A percentile compares a stretch with the other conserved stretches of the same genome.
phyloP scores from a whole-genome alignment of 2,329 filamentous ascomycete genomes.

The Madurella fahalii region DNA sequence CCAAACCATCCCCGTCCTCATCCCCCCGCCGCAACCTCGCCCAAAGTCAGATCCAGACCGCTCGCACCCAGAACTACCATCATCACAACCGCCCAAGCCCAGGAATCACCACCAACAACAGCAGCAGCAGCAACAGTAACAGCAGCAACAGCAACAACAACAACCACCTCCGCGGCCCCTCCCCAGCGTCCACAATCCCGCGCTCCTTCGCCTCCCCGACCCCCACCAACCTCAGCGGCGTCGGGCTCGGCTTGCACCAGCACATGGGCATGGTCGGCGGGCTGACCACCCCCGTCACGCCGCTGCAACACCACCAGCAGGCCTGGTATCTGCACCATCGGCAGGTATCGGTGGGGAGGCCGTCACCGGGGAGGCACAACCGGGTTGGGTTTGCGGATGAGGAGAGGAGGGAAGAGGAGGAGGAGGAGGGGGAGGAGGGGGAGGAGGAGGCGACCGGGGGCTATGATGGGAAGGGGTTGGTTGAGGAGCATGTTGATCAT shows the following conservation, averaged over 20 bases:
- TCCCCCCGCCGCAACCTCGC: background rate
- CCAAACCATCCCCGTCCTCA: background rate
- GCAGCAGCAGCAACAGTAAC: background rate
- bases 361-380: too few species aligned
- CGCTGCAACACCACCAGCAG: background rate
- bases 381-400: too few species aligned
- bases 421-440: too few species aligned
- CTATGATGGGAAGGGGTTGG: too few species aligned
- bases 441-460: too few species aligned
- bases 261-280: background rate
- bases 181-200: background rate
- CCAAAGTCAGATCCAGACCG: background rate
- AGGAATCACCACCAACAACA: background rate
- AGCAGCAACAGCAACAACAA: background rate
- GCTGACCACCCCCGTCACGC: background rate
- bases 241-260: background rate
- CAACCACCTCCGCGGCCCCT: background rate
- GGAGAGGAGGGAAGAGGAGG: too few species aligned
- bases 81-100: background rate
- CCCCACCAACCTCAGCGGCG: background rate
- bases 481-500: too few species aligned
- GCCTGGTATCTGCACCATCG: background rate
- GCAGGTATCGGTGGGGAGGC: background rate
- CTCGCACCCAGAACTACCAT: background rate
- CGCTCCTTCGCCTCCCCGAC: background rate